Percentiles rank a stretch among this genome's conserved stretches.
These are phyloP conservation scores for Colletotrichum sp. DNA, from an alignment of 2,329 filamentous ascomycete genomes.

Conservation along the genomic window DNA sequence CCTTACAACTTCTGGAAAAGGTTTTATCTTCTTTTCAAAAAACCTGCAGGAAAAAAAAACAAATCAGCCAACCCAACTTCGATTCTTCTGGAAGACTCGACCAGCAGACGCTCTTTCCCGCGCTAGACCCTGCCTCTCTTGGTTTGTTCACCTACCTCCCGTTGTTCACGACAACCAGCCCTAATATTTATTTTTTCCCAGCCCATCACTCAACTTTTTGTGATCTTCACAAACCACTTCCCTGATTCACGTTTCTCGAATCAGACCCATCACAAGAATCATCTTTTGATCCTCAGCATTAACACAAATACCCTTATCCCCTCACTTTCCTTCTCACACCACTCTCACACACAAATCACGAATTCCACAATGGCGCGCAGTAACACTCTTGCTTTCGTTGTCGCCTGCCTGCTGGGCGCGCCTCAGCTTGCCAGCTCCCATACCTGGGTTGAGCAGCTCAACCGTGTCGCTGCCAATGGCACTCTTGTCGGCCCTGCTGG, in stretches of 20 bases:
- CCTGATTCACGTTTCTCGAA: background rate
- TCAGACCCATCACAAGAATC: background rate
- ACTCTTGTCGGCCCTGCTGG: slow-evolving; percentile 74
- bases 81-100: slow-evolving; percentile 17
- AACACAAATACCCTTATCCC: background rate
- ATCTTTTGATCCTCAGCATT: background rate
- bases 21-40: background rate
- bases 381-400: slow-evolving; percentile 28
- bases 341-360: background rate
- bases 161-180: background rate
- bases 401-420: slow-evolving; percentile 31
- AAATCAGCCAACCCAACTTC: background rate
- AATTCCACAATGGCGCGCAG: slow-evolving; percentile 11
- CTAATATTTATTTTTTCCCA: background rate
- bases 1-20: background rate
- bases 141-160: slow-evolving; percentile 5
- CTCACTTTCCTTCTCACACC: background rate
- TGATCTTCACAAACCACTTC: background rate
- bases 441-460: slow-evolving; percentile 83
- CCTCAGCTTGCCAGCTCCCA: slow-evolving; percentile 57
- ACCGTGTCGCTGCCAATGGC: slow-evolving; percentile 74
- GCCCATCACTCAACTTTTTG: background rate
- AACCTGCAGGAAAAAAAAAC: background rate
- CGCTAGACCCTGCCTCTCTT: background rate
- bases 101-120: slow-evolving; percentile 1